These are phyloP conservation scores for Tolypocladium ophioglossoides DNA, from an alignment of 2,329 filamentous ascomycete species.

Conservation along the genomic window DNA sequence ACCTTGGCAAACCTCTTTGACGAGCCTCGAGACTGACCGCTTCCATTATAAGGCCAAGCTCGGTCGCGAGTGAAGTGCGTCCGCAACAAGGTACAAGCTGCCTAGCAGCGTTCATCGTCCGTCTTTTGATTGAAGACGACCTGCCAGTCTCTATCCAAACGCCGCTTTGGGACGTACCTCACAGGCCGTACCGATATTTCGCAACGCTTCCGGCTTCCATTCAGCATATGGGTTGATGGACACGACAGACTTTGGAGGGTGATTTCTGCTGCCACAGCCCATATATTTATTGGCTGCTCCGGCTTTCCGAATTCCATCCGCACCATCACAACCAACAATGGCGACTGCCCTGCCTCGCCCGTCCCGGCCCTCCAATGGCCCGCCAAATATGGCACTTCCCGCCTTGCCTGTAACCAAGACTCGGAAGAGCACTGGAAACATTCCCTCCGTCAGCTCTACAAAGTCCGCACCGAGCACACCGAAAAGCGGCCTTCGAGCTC, in stretches of 20 bases:
- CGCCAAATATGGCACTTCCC: conserved; percentile 62
- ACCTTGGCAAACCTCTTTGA: neutral
- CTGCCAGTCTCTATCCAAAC: neutral
- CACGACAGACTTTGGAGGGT: neutral
- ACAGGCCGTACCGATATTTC: neutral
- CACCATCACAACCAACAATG: conserved; percentile 9
- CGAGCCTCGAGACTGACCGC: neutral
- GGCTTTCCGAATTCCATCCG: neutral
- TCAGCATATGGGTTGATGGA: conserved; percentile 2
- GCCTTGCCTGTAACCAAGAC: conserved; percentile 65
- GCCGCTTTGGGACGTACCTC: neutral
- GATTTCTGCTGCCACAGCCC: neutral
- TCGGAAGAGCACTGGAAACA: conserved; percentile 51
- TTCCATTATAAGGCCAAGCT: neutral
- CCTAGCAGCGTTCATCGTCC: neutral
- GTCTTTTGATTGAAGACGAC: neutral
- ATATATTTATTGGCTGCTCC: neutral
- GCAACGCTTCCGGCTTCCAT: neutral
- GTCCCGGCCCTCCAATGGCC: conserved; percentile 56
- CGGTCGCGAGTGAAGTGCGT: neutral
- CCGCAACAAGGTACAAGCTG: neutral
- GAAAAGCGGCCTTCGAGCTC: conserved; percentile 47
- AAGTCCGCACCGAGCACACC: conserved; percentile 37
- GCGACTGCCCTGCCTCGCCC: conserved; percentile 54
- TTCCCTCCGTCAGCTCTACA: conserved; percentile 24